phyloP scores from a whole-genome alignment of 129 eudicot species.

The Arctium minus region DNA sequence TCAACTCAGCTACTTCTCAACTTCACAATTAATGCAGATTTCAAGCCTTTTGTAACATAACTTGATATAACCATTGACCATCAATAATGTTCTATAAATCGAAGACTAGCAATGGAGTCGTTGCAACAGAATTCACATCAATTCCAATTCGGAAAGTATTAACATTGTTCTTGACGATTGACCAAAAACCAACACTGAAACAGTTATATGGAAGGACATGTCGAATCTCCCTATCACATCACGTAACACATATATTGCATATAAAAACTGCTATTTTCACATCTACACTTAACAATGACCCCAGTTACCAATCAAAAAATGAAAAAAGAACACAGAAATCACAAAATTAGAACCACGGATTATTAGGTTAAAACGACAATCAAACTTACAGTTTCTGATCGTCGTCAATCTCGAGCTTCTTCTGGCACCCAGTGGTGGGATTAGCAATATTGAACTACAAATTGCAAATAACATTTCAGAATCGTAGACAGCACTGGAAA shows the following conservation, averaged over 20 bases:
- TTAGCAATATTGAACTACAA: slow-evolving; percentile 67
- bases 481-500: not conserved
- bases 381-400: slow-evolving; percentile 69
- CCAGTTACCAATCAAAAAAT: not conserved
- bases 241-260: not conserved
- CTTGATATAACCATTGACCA: not conserved
- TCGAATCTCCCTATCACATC: not conserved
- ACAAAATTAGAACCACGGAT: too few relatives aligned
- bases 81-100: not conserved
- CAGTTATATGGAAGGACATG: not conserved
- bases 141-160: not conserved
- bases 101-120: not conserved
- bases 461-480: not conserved
- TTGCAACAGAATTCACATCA: not conserved
- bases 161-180: not conserved
- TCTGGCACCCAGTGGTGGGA: slow-evolving; percentile 89
- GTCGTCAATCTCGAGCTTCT: slow-evolving; percentile 81
- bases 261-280: not conserved
- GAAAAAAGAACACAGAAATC: not conserved
- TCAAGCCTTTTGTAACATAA: not conserved
- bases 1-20: not conserved
- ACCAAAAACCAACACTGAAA: not conserved
- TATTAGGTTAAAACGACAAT: not conserved
- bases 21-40: not conserved
- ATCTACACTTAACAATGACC: not conserved